These are phyloP conservation scores for Datura wrightii DNA, from an alignment of 257 asterid species.

Conservation along the genomic window DNA sequence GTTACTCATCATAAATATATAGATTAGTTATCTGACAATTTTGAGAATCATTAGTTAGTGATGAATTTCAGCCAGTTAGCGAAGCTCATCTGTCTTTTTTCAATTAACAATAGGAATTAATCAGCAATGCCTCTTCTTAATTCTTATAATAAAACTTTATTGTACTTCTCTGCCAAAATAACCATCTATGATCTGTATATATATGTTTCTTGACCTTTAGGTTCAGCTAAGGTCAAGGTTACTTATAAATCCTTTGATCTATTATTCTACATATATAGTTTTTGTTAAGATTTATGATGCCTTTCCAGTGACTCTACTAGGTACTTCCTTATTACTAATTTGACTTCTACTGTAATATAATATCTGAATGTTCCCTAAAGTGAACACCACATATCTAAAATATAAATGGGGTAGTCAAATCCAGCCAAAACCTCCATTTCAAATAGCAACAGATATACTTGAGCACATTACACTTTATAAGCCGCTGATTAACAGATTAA, in stretches of 20 bases:
- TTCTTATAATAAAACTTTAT: not conserved
- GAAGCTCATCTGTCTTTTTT: not conserved
- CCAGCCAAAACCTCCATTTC: constrained; percentile 10
- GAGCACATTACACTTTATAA: not conserved
- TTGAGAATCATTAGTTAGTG: not conserved
- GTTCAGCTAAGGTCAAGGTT: constrained; percentile 30
- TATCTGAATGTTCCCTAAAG: constrained; percentile 30
- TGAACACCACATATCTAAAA: constrained; percentile 16
- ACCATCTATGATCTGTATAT: not conserved
- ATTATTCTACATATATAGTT: not conserved
- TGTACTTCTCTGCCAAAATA: not conserved
- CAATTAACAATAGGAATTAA: not conserved
- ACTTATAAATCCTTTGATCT: not conserved
- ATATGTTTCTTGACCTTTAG: constrained; percentile 7
- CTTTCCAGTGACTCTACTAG: not conserved
- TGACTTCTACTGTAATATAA: constrained; percentile 5
- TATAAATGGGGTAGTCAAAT: not conserved
- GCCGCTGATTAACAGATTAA: not conserved
- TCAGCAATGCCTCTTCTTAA: not conserved
- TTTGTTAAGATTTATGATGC: not conserved
- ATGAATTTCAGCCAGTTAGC: not conserved
- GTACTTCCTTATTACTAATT: not conserved
- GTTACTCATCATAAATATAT: too few relatives aligned
- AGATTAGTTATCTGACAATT: not conserved
- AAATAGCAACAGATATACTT: not conserved